Percentiles rank a stretch among this genome's conserved stretches.
Conservation (phyloP, 2,329 filamentous ascomycete genomes). For the Nigrospora sphaerica region DNA sequence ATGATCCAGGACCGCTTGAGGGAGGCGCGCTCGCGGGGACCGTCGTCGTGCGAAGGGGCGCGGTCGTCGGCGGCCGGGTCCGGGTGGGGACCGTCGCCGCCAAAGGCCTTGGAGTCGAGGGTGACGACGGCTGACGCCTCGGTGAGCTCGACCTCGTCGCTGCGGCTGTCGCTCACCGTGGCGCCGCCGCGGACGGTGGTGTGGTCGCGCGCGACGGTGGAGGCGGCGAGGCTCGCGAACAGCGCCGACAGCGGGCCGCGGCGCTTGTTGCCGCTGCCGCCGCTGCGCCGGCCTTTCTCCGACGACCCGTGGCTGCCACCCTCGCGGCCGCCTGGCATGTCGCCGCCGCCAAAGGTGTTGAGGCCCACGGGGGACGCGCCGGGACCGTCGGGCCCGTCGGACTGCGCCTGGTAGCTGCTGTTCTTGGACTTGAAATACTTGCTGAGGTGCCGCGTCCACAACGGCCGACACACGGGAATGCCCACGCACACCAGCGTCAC, state of each 20-base stretch:
- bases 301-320: not conserved
- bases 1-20: slow-evolving; percentile 6
- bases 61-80: not conserved
- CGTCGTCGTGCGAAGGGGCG: not conserved
- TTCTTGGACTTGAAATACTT: not conserved
- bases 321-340: not conserved
- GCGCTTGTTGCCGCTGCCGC: not conserved
- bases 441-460: slow-evolving; percentile 4
- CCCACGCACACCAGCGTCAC: slow-evolving; percentile 13
- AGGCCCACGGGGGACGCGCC: slow-evolving; percentile 1
- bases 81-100: not conserved
- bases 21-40: not conserved
- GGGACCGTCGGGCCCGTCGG: not conserved
- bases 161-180: not conserved
- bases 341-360: slow-evolving; percentile 2
- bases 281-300: not conserved
- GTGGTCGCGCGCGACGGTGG: not conserved
- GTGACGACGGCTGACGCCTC: not conserved
- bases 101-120: not conserved
- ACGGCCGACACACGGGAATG: slow-evolving; percentile 12
- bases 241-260: not conserved
- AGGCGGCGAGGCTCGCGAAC: not conserved
- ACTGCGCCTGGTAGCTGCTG: not conserved
- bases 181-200: not conserved
- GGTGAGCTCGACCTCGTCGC: slow-evolving; percentile 1